These are phyloP conservation scores for Coniella lustricola DNA, from an alignment of 2,329 filamentous ascomycete species.

Conservation along the genomic window DNA sequence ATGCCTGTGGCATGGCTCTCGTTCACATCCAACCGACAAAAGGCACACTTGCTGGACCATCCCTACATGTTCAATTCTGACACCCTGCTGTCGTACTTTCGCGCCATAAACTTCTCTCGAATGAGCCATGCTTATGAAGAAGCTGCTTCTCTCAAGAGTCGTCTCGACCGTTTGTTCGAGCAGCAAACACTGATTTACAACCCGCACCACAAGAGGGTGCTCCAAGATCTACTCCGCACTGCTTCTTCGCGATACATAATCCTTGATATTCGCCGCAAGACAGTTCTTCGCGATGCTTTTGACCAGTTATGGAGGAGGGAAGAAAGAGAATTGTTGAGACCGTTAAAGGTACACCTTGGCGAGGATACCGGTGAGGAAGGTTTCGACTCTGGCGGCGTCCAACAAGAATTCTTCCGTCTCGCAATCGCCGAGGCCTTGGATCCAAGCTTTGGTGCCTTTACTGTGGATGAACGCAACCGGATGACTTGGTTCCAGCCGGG, in stretches of 20 bases:
- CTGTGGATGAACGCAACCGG: slow-evolving; percentile 64
- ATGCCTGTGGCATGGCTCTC: slow-evolving; percentile 67
- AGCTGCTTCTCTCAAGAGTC: slow-evolving; percentile 50
- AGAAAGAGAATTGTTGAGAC: slow-evolving; percentile 71
- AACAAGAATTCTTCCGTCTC: slow-evolving; percentile 91
- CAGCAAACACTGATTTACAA: slow-evolving; percentile 49
- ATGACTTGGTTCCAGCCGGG: slow-evolving; percentile 86
- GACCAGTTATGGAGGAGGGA: slow-evolving; percentile 87
- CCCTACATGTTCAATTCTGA: slow-evolving; percentile 71
- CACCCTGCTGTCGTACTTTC: slow-evolving; percentile 74
- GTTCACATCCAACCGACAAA: slow-evolving; percentile 53
- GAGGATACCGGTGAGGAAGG: slow-evolving; percentile 80
- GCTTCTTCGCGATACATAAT: slow-evolving; percentile 66
- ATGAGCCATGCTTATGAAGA: slow-evolving; percentile 79
- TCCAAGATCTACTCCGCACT: slow-evolving; percentile 57
- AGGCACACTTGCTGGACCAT: slow-evolving; percentile 69
- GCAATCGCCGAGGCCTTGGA: slow-evolving; percentile 73
- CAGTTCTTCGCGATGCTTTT: slow-evolving; percentile 66
- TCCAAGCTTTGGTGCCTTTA: slow-evolving; percentile 73
- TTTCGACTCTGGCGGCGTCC: slow-evolving; percentile 88
- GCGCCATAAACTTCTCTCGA: slow-evolving; percentile 75
- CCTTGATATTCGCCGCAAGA: slow-evolving; percentile 58
- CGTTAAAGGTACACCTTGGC: slow-evolving; percentile 81
- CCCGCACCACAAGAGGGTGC: slow-evolving; percentile 50
- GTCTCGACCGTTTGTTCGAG: slow-evolving; percentile 49